These are phyloP conservation scores for Dactylellina cionopaga DNA, from an alignment of 2,329 filamentous ascomycete species.

Conservation along the genomic window DNA sequence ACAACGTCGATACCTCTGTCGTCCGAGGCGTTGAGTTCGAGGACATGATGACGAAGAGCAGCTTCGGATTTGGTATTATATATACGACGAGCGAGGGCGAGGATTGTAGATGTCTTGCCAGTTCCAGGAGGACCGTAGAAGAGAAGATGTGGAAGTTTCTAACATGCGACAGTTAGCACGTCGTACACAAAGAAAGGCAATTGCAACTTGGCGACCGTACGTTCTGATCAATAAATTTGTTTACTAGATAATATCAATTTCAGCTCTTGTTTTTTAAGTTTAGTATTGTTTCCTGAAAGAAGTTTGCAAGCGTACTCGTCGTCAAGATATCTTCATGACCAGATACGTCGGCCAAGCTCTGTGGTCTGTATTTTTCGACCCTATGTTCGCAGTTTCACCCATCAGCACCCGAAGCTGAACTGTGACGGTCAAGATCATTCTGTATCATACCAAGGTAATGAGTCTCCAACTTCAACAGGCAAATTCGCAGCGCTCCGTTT, in stretches of 20 bases:
- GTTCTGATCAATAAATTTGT: constrained; percentile 95
- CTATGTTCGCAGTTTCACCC: constrained; percentile 63
- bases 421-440: neutral
- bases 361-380: constrained; percentile 97
- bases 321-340: constrained; percentile 97
- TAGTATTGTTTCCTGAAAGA: neutral
- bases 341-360: constrained; percentile 88
- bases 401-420: neutral
- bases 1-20: constrained; percentile 98
- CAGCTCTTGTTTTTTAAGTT: neutral
- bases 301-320: constrained; percentile 67
- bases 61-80: constrained; percentile 74
- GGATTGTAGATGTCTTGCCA: constrained; percentile 95
- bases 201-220: constrained; percentile 60
- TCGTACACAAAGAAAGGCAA: neutral
- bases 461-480: constrained; percentile 92
- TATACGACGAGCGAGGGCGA: constrained; percentile 90
- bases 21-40: constrained; percentile 96
- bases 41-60: constrained; percentile 97
- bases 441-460: constrained; percentile 79
- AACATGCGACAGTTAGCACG: constrained; percentile 7
- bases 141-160: constrained; percentile 90
- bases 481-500: constrained; percentile 93
- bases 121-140: constrained; percentile 97
- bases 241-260: constrained; percentile 67